phyloP scores from a whole-genome alignment of 345 rosid genomes.

The Brassica cretica region DNA sequence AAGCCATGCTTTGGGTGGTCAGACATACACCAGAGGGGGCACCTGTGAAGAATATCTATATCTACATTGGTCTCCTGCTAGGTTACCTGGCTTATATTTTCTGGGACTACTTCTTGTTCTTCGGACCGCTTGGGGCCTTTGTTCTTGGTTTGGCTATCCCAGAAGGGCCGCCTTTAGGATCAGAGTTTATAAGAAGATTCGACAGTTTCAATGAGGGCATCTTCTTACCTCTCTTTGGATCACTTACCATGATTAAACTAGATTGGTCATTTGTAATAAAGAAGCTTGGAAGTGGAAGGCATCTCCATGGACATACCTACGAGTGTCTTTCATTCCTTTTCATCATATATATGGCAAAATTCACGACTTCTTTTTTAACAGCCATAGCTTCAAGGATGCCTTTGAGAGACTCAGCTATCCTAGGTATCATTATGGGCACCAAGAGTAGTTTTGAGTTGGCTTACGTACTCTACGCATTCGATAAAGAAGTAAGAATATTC shows the following conservation, averaged over 20 bases:
- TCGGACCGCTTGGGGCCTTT: conserved; percentile 30
- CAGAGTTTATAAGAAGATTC: conserved; percentile 39
- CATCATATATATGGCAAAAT: conserved; percentile 28
- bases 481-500: conserved; percentile 23
- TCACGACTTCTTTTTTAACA: conserved; percentile 29
- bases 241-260: conserved; percentile 30
- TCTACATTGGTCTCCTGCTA: conserved; percentile 21
- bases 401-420: conserved; percentile 40
- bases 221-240: conserved; percentile 41
- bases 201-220: conserved; percentile 36
- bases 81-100: conserved; percentile 10
- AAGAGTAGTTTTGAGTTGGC: conserved; percentile 45
- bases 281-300: background rate
- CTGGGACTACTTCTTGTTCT: background rate
- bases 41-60: conserved; percentile 18
- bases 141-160: conserved; percentile 49
- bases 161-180: conserved; percentile 49
- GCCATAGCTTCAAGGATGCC: conserved; percentile 44
- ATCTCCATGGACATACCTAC: background rate
- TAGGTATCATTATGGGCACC: conserved; percentile 44
- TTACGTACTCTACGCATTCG: background rate
- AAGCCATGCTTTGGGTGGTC: conserved; percentile 43
- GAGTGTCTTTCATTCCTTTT: conserved; percentile 22
- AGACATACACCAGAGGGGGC: conserved; percentile 41
- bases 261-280: conserved; percentile 10